phyloP scores from a whole-genome alignment of 176 grass and related monocot genomes.

The Raddia guianensis region DNA sequence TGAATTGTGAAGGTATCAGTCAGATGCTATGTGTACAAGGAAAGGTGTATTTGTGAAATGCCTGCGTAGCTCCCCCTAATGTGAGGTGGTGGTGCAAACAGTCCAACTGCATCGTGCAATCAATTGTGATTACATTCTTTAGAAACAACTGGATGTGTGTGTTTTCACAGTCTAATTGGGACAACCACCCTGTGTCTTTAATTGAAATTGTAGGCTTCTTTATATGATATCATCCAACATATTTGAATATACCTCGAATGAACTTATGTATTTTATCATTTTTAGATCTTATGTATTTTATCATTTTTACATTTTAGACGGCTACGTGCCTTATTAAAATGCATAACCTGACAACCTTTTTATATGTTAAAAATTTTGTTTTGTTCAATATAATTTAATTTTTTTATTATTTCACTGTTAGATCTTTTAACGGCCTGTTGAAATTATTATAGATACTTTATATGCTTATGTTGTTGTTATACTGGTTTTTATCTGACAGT shows the following conservation, averaged over 20 bases:
- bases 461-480: background rate
- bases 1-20: background rate
- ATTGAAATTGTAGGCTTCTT: background rate
- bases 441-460: constrained; percentile 8
- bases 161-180: constrained; percentile 2
- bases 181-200: too few relatives aligned
- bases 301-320: background rate
- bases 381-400: background rate
- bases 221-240: background rate
- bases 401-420: background rate
- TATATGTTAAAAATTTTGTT: background rate
- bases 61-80: background rate
- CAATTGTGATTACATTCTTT: background rate
- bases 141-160: background rate
- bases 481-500: background rate
- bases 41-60: background rate
- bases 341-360: background rate
- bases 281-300: background rate
- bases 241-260: background rate
- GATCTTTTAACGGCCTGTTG: background rate
- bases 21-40: background rate
- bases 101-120: constrained; percentile 1
- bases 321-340: background rate
- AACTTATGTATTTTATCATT: background rate
- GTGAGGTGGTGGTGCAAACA: constrained; percentile 13